Evolutionary conservation across 2,329 filamentous ascomycete genomes (phyloP), one percentile per base, ranked within the genome.

Genomic region (Pleoardoris graminearum): DNA sequence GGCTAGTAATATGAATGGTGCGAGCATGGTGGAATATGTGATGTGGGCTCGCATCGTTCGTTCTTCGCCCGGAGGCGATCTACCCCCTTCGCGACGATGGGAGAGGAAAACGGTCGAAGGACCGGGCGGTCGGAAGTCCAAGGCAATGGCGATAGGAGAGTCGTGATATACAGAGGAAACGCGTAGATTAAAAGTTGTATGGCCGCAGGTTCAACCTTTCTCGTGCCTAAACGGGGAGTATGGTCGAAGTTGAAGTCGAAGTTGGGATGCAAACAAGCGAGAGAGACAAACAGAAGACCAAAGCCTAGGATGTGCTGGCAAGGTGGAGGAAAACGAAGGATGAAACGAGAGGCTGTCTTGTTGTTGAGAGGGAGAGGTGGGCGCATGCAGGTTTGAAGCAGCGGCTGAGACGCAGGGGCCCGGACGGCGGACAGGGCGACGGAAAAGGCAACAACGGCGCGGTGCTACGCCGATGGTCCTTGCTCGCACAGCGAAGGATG

Each of bases 201-300:
- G 65, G 63, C 63, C 59, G 65, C 55, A 70, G 70, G 69, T 53
- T 73, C 69, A 70, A 71, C 68, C 69, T 71, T 66, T 62, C 35
- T 66, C 58, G 65, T 59, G 66, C 64, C 66, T 57, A 21, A 27
- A 55, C 49, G 22, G 50, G 50, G 51, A 29, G 46, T 43, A 46
- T 35, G 50, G 38, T 36, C 49, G 49, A 56, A 58, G 49, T 43
- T 50, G 54, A 51, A 52, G 45, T 35, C 30, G 16, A 43, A 17
- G 47, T 33, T 32, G 47, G 23, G 49, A 57, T 32, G 51, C 45
- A 49, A 48, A 37, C 29, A 48, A 57, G 46, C 52, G 56, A 52
- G 59, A 46, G 53, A 46, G 44, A 55, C 25, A 57, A 56, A 54
- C 53, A 50, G 39, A 48, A 49, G 29, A 43, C 48, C 52, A 54